Conservation (phyloP, 768 basidiomycete genomes). For the Boletus pseudopeckii region DNA sequence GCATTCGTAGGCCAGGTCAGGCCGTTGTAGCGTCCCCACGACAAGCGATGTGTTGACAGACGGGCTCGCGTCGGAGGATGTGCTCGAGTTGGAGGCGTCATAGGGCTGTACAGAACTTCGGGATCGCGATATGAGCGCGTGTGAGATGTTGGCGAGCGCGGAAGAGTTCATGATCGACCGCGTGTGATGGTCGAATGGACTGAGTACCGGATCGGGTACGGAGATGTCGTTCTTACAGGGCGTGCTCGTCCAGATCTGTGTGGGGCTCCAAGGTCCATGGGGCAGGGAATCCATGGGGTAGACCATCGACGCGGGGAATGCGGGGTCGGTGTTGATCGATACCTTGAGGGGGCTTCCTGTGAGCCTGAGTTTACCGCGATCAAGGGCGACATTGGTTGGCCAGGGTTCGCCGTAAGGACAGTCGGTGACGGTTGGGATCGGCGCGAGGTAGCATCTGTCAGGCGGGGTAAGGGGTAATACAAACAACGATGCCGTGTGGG, state of each 20-base stretch:
- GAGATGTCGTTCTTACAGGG: constrained; percentile 11
- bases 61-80: constrained; percentile 3
- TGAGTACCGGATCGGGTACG: not conserved
- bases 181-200: not conserved
- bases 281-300: constrained; percentile 6
- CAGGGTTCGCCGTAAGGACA: constrained; percentile 24
- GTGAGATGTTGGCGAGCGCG: constrained; percentile 5
- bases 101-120: constrained; percentile 15
- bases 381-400: constrained; percentile 8
- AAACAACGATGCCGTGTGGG: constrained; percentile 3
- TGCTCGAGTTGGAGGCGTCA: not conserved
- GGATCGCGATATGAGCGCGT: constrained; percentile 23
- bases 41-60: not conserved
- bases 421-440: constrained; percentile 15
- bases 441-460: constrained; percentile 20
- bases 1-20: not conserved
- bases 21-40: not conserved
- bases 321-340: constrained; percentile 4
- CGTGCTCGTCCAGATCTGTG: constrained; percentile 26
- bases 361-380: constrained; percentile 8
- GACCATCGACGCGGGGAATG: constrained; percentile 4
- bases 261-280: constrained; percentile 13
- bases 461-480: constrained; percentile 24
- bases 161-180: not conserved
- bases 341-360: constrained; percentile 23